Evolutionary conservation across 23 red algal species (phyloP), one percentile per base, ranked within the genome.

Genomic region (Agarophyton chilense): DNA sequence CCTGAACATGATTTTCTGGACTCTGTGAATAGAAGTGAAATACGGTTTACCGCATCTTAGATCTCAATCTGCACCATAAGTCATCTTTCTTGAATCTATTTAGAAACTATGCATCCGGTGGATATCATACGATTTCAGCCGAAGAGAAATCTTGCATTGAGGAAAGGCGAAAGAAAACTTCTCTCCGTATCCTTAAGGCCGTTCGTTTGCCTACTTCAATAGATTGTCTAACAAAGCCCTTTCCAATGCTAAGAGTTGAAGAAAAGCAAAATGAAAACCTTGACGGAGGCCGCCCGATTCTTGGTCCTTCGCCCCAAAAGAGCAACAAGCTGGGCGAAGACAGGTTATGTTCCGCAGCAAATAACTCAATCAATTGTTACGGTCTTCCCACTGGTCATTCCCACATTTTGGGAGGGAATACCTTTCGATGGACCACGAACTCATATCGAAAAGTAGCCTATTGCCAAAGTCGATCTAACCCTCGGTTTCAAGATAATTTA

Each of bases 11-110:
- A 50, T 31, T 89, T 89, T 89, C 73, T 89, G 4, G 85, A 89
- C 35, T 60, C 85, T 12, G 68, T 89, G 31, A 77, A 89, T 64
- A 67, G 36, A 21, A 78, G 61, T 34, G 85, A 89, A 47, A 78
- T 89, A 17, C 53, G 42, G 6, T 89, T 78, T 1, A 79, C 52
- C 26, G 71, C 85, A 16, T 78, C 70, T 13, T 89, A 25, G 85
- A 89, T 47, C 52, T 89, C 18, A 89, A 89, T 62, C 85, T 71
- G 38, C 85, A 89, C 74, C 85, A 89, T 44, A 52, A 52, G 11
- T 55, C 71, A 63, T 49, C 73, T 11, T 28, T 89, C 47, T 56
- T 89, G 32, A 89, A 63, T 47, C 16, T 89, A 28, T 60, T 60
- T 10, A 74, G 85, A 34, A 89, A 89, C 26, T 89, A 89, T 47